Evolutionary conservation across 192 early-diverging fungal species (phyloP).

Genomic region (Kappamyces sp.): DNA sequence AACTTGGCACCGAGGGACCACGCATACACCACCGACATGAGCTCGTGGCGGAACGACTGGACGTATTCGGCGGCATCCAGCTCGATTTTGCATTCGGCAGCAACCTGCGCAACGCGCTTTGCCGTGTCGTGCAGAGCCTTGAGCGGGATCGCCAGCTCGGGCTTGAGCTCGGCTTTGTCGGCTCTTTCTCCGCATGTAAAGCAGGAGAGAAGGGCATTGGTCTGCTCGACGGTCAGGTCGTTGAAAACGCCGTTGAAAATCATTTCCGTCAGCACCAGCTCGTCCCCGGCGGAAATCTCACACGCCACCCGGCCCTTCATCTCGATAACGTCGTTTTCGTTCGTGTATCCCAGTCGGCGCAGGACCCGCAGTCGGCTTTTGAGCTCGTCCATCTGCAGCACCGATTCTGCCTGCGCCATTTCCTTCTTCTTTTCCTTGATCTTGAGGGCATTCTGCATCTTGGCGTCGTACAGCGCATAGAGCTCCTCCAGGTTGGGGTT

Average conservation of each 20-base stretch:
- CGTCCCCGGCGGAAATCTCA: constrained; percentile 91
- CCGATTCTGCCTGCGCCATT: constrained; percentile 69
- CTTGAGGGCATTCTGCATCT: constrained; percentile 51
- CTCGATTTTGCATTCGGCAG: constrained; percentile 79
- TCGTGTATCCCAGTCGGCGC: constrained; percentile 84
- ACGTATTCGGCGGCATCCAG: constrained; percentile 89
- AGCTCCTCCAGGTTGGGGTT: constrained; percentile 48
- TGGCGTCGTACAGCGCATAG: constrained; percentile 59
- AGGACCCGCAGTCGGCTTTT: constrained; percentile 86
- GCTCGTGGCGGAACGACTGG: constrained; percentile 69
- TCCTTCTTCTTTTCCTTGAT: constrained; percentile 67
- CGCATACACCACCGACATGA: constrained; percentile 93
- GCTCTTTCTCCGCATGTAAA: constrained; percentile 85
- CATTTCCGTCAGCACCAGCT: constrained; percentile 92
- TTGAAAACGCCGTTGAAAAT: constrained; percentile 96
- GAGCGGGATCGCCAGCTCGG: constrained; percentile 73
- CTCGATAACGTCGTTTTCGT: constrained; percentile 78
- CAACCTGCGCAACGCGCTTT: constrained; percentile 75
- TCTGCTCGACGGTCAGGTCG: constrained; percentile 82
- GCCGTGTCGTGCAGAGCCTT: constrained; percentile 80
- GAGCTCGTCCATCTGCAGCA: constrained; percentile 89
- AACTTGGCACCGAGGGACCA: constrained; percentile 93
- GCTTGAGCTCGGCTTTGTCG: constrained; percentile 47
- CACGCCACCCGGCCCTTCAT: constrained; percentile 98
- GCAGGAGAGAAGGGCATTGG: constrained; percentile 80